Conservation (phyloP, 1,284 basidiomycete species). For the Melampsora americana region DNA sequence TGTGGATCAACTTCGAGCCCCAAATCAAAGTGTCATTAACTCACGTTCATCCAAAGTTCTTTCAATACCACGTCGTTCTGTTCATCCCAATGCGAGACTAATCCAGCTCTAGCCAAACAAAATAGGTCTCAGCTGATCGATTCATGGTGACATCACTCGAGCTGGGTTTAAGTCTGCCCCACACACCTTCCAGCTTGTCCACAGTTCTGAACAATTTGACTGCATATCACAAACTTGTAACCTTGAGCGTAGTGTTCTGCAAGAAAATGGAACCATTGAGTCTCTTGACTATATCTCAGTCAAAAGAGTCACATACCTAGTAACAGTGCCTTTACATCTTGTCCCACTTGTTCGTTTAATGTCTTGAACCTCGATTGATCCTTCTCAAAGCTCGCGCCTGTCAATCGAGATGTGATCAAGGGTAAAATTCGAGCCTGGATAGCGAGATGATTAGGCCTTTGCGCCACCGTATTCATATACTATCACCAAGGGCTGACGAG, state of each 20-base stretch:
- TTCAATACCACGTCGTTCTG: conserved; percentile 19
- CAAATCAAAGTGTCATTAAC: not conserved
- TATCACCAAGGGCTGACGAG: not conserved
- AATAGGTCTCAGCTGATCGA: not conserved
- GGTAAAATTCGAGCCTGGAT: not conserved
- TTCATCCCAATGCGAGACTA: conserved; percentile 35
- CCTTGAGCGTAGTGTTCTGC: conserved; percentile 23
- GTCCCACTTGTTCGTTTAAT: not conserved
- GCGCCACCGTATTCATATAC: not conserved
- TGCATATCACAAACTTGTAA: conserved; percentile 32
- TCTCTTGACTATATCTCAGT: not conserved
- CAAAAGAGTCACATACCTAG: not conserved
- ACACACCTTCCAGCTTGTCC: conserved; percentile 38
- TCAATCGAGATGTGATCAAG: conserved; percentile 1
- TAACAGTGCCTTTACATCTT: conserved; percentile 1
- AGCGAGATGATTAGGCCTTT: not conserved
- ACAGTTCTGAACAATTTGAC: conserved; percentile 30
- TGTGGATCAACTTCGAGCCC: not conserved
- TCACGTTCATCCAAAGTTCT: conserved; percentile 34
- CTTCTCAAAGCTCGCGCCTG: not conserved
- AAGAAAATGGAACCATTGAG: not conserved
- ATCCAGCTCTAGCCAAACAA: conserved; percentile 15
- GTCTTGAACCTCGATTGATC: not conserved
- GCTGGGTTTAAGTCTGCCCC: not conserved
- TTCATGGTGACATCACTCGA: not conserved